Percentiles rank a stretch among this genome's conserved stretches.
phyloP scores from a whole-genome alignment of 768 basidiomycete species.

The Auricularia sp. region DNA sequence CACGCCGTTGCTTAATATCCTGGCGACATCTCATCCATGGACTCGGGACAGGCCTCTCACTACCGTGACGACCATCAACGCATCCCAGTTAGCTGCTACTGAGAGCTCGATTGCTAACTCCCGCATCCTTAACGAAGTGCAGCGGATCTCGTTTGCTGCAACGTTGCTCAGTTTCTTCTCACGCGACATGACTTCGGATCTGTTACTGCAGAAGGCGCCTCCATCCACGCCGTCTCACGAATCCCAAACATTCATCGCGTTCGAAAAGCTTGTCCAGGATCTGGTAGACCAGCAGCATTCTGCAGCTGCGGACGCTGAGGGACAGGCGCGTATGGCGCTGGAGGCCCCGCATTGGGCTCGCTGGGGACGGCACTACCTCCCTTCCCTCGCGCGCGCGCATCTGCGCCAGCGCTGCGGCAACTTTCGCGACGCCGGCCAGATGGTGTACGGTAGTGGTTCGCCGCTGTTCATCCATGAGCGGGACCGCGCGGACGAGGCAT shows the following conservation, averaged over 20 bases:
- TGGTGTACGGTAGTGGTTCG: conserved; percentile 8
- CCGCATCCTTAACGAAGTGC: not conserved
- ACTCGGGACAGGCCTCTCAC: not conserved
- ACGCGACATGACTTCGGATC: not conserved
- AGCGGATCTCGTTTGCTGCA: not conserved
- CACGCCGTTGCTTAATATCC: not conserved
- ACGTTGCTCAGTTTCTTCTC: not conserved
- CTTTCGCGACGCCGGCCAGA: conserved; percentile 12
- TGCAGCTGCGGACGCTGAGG: not conserved
- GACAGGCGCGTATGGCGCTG: not conserved
- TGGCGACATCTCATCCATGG: not conserved
- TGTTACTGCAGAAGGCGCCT: not conserved
- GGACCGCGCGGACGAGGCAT: conserved; percentile 8
- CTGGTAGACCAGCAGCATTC: not conserved
- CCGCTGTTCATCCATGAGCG: conserved; percentile 6
- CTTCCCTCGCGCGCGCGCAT: conserved; percentile 10
- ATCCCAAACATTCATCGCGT: not conserved
- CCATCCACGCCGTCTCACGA: not conserved
- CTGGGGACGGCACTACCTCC: conserved; percentile 13
- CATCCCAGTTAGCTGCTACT: not conserved
- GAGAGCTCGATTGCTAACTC: not conserved
- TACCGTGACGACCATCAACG: not conserved
- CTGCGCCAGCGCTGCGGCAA: conserved; percentile 11
- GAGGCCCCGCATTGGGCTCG: conserved; percentile 1
- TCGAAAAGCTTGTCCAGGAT: not conserved